Conservation (phyloP, 805 yeast genomes). For the Candida cerambycidarum region DNA sequence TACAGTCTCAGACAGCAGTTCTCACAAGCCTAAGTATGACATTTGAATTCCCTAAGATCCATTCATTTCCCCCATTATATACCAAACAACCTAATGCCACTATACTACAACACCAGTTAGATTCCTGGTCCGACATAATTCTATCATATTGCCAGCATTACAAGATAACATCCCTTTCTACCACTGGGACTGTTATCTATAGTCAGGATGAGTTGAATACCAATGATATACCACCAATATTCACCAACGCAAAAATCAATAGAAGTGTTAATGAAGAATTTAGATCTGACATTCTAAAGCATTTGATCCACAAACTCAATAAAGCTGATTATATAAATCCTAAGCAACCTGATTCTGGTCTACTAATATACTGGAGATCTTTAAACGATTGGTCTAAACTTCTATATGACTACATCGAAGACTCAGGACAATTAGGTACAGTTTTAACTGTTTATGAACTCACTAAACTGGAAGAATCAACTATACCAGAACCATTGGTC, state of each 20-base stretch:
- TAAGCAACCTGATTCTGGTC: conserved; percentile 66
- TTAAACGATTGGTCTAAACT: conserved; percentile 40
- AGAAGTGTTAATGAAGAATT: conserved; percentile 57
- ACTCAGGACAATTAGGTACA: conserved; percentile 73
- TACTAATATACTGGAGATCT: conserved; percentile 60
- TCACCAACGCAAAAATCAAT: conserved; percentile 51
- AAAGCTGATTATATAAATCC: conserved; percentile 56
- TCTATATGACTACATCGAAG: conserved; percentile 45
- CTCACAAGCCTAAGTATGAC: no score
- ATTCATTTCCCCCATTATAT: conserved; percentile 83
- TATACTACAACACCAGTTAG: conserved; percentile 72
- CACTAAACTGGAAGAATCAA: conserved; percentile 59
- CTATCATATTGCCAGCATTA: conserved; percentile 58
- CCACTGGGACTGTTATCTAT: conserved; percentile 29
- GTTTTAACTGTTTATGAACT: conserved; percentile 84
- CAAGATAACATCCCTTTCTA: conserved; percentile 35
- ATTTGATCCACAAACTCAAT: conserved; percentile 51
- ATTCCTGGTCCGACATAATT: conserved; percentile 73
- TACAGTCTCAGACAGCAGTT: no score
- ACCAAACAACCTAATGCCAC: conserved; percentile 85
- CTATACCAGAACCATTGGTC: conserved; percentile 55
- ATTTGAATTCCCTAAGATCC: conserved; percentile 43
- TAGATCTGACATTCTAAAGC: conserved; percentile 52
- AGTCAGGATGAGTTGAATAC: conserved; percentile 24
- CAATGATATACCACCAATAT: conserved; percentile 37